Evolutionary conservation across 106 monocot species (phyloP), one percentile per base, ranked within the genome.

Genomic region (Phalaenopsis equestris): DNA sequence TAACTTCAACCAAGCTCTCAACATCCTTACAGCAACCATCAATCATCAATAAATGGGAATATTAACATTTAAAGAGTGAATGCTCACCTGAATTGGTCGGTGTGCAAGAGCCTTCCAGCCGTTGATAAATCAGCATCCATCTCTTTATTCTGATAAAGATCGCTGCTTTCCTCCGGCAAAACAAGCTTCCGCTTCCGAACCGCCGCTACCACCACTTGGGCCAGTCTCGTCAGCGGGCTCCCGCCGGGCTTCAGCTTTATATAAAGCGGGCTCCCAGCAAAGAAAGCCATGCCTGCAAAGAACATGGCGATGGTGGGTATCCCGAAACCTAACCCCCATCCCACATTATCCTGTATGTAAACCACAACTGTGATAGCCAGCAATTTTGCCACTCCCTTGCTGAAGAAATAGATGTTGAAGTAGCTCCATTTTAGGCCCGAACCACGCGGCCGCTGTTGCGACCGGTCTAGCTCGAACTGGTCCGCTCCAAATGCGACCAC

Each of bases 401-500:
- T 57, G 79, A 88, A 85, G 85, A 78, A 86, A 78, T 81, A 88
- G 43, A 85, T 72, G 81, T 88, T 86, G 85, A 88, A 88, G 83
- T 83, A 88, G 83, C 30, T 83, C 77, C 73, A 83, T 19, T 75
- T 74, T 61, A 58, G 81, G n/a, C 10, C 68, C 68, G 37, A 37
- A 36, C 79, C 21, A 3, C 80, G 8, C 1, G 11, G 2, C 7
- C 15, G 15, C 15, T 56, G 6, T 21, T 39, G 42, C 1, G 38
- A 41, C n/a, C 68, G 58, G 46, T 55, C 19, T 41, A 78, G 78
- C 7, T 84, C 87, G 76, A 92, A 86, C 72, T 89, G 92, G 85
- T 92, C 92, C 12, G 89, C 92, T 4, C 92, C 89, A 67, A 92
- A 89, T 41, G 89, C 79, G 16, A 86, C 87, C 12, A 92, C 92